Percentiles rank a stretch among this genome's conserved stretches.
These are phyloP conservation scores for Lipomyces japonicus DNA, from an alignment of 805 yeast genomes.

Conservation along the genomic window DNA sequence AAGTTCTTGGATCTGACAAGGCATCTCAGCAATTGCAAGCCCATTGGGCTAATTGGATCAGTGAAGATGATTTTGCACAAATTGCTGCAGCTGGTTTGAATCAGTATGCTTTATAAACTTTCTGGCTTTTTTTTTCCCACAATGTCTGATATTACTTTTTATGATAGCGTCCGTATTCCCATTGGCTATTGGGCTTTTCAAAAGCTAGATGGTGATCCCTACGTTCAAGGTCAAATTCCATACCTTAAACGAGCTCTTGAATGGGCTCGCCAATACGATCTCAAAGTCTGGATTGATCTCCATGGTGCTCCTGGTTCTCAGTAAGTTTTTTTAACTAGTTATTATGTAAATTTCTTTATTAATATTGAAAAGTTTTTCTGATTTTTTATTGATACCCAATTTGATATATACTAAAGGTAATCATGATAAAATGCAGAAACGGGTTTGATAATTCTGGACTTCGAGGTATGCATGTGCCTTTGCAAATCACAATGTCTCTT, in stretches of 20 bases:
- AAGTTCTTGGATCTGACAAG: slow-evolving; percentile 45
- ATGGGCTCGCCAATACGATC: slow-evolving; percentile 64
- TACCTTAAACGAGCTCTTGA: slow-evolving; percentile 69
- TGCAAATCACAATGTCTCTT: not conserved
- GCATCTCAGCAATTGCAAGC: slow-evolving; percentile 47
- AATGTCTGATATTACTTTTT: too few species aligned
- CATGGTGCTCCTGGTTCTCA: slow-evolving; percentile 95
- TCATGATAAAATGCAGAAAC: too few species aligned
- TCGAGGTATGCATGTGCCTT: slow-evolving; percentile 38
- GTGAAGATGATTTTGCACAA: slow-evolving; percentile 55
- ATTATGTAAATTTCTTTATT: not conserved
- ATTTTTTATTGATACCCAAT: not conserved
- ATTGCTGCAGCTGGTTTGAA: slow-evolving; percentile 61
- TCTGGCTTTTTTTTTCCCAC: not conserved
- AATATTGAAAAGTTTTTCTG: not conserved
- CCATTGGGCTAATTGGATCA: slow-evolving; percentile 69
- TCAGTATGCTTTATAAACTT: slow-evolving; percentile 43
- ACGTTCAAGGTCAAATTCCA: slow-evolving; percentile 71
- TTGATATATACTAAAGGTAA: too few species aligned
- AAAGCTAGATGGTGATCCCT: slow-evolving; percentile 42
- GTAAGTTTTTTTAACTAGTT: slow-evolving; percentile 13
- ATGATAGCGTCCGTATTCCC: slow-evolving; percentile 45
- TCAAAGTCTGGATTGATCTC: slow-evolving; percentile 83
- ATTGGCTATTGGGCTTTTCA: slow-evolving; percentile 71
- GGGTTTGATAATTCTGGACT: slow-evolving; percentile 92